Evolutionary conservation across 2,329 filamentous ascomycete species (phyloP).

Genomic region (Cladorrhinum sp.): DNA sequence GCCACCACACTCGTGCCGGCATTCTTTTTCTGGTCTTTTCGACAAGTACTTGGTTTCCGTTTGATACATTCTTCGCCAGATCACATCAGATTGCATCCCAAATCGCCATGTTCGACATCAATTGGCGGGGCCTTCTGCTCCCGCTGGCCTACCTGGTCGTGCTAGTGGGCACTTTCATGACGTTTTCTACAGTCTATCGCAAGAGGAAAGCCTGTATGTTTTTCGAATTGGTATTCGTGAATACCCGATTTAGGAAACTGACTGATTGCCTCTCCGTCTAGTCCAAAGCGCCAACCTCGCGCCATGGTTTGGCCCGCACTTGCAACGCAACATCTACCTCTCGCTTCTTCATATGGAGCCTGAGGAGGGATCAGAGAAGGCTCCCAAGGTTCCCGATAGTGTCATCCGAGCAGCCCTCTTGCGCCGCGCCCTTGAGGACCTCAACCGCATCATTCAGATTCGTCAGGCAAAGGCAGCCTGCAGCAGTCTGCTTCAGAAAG

Average conservation of each 20-base stretch:
- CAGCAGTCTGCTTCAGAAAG: constrained; percentile 76
- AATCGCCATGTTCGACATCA: constrained; percentile 51
- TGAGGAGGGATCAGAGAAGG: constrained; percentile 61
- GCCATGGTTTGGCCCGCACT: constrained; percentile 89
- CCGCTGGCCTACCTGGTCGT: constrained; percentile 88
- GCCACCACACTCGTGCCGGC: background rate
- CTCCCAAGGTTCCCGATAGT: constrained; percentile 71
- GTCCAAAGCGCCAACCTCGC: constrained; percentile 79
- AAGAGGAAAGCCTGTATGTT: constrained; percentile 79
- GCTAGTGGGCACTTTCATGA: constrained; percentile 81
- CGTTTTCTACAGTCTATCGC: constrained; percentile 89
- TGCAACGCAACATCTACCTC: constrained; percentile 92
- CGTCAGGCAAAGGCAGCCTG: constrained; percentile 85
- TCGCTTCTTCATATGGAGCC: constrained; percentile 79
- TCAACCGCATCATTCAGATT: constrained; percentile 85
- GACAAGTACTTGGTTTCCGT: background rate
- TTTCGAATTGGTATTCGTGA: background rate
- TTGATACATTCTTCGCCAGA: background rate
- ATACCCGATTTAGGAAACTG: constrained; percentile 11
- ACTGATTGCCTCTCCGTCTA: constrained; percentile 36
- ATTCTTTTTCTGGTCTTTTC: background rate
- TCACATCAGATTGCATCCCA: background rate
- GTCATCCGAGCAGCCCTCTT: constrained; percentile 85
- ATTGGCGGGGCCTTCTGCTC: constrained; percentile 83
- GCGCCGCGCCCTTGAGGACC: constrained; percentile 86